phyloP scores from a whole-genome alignment of 352 stramenopile species.

The Pythium scleroteichum region DNA sequence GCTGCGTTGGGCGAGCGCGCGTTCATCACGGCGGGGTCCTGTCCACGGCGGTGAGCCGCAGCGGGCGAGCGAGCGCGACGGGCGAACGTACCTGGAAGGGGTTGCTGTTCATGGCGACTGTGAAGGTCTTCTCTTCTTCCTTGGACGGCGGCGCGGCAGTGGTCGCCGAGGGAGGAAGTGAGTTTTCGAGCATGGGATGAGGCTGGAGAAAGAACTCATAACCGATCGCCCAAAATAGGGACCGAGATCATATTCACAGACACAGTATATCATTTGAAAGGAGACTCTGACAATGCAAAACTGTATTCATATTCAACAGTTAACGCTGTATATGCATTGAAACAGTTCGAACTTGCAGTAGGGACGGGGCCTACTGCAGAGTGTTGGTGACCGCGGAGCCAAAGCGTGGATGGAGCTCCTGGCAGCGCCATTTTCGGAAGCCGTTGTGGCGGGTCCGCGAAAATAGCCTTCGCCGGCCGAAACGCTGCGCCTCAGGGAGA shows the following conservation, averaged over 20 bases:
- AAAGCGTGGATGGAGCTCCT: background rate
- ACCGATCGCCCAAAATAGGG: constrained; percentile 24
- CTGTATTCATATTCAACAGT: background rate
- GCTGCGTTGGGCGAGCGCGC: constrained; percentile 20
- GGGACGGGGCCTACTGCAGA: too few relatives aligned
- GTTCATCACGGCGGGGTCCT: constrained; percentile 33
- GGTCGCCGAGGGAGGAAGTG: constrained; percentile 3
- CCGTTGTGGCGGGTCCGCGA: background rate
- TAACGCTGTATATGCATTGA: background rate
- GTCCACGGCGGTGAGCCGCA: background rate
- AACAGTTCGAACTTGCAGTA: too few relatives aligned
- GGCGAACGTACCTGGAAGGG: constrained; percentile 24
- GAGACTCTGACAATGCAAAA: background rate
- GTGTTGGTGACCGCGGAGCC: too few relatives aligned
- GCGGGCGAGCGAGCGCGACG: background rate
- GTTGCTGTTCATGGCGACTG: constrained; percentile 27
- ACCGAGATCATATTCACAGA: background rate
- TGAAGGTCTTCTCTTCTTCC: constrained; percentile 4
- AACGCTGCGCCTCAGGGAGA: too few relatives aligned
- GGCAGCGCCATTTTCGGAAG: background rate
- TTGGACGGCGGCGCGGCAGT: background rate
- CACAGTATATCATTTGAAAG: background rate
- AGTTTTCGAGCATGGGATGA: constrained; percentile 24
- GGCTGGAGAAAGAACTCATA: constrained; percentile 22
- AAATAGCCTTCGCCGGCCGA: background rate